Conservation (phyloP, 2,329 filamentous ascomycete genomes). For the Epicoccum sorghinum region DNA sequence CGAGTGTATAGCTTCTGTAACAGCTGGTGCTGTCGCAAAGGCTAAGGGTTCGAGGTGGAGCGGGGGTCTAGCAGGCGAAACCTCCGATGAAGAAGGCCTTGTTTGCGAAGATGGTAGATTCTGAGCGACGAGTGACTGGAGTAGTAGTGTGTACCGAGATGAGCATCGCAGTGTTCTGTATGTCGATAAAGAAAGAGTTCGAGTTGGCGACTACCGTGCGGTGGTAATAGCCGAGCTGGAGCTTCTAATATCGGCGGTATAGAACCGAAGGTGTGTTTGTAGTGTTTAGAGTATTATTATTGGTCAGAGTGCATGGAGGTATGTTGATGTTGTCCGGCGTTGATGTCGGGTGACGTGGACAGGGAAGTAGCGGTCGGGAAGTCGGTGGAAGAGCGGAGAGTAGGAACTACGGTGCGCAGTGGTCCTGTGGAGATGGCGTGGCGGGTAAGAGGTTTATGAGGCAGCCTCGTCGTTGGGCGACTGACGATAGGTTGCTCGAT, state of each 20-base stretch:
- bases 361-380: constrained; percentile 37
- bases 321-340: constrained; percentile 22
- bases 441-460: constrained; percentile 18
- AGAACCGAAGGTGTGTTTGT: constrained; percentile 13
- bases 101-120: constrained; percentile 46
- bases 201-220: constrained; percentile 33
- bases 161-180: constrained; percentile 44
- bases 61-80: constrained; percentile 47
- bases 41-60: constrained; percentile 43
- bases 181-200: constrained; percentile 36
- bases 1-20: constrained; percentile 43
- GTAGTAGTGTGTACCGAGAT: constrained; percentile 38
- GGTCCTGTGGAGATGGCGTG: constrained; percentile 1
- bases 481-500: constrained; percentile 24
- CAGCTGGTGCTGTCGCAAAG: constrained; percentile 43
- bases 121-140: constrained; percentile 54
- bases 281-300: constrained; percentile 35
- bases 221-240: constrained; percentile 36
- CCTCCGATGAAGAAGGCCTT: constrained; percentile 48
- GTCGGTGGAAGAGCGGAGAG: constrained; percentile 24
- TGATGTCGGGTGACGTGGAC: constrained; percentile 31
- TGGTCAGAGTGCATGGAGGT: constrained; percentile 28
- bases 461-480: constrained; percentile 24
- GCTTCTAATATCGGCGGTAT: constrained; percentile 31
- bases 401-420: not conserved